Conservation (phyloP, 257 asterid species). For the Gentiana straminea region DNA sequence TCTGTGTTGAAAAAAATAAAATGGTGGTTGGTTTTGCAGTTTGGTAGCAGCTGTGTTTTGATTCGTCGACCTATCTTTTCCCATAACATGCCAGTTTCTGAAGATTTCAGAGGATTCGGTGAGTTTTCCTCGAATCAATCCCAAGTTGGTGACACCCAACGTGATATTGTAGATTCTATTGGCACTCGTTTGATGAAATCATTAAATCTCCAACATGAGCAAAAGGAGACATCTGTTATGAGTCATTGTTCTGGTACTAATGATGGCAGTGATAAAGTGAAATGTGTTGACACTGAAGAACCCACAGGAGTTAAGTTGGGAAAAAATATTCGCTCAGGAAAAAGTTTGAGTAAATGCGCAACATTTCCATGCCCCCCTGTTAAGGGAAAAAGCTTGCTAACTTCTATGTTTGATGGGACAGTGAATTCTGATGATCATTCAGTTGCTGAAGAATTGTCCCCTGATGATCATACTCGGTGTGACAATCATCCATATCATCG, state of each 20-base stretch:
- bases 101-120: constrained; percentile 27
- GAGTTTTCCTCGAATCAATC: constrained; percentile 31
- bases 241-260: constrained; percentile 17
- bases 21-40: constrained; percentile 5
- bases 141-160: constrained; percentile 15
- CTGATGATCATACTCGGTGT: constrained; percentile 20
- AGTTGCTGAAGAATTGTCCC: constrained; percentile 15
- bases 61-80: constrained; percentile 50
- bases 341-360: constrained; percentile 36
- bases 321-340: constrained; percentile 20
- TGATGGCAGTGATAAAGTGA: constrained; percentile 11
- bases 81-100: constrained; percentile 28
- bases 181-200: constrained; percentile 29
- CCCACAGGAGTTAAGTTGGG: constrained; percentile 6
- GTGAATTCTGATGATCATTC: constrained; percentile 17
- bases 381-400: constrained; percentile 13
- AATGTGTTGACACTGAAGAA: constrained; percentile 23
- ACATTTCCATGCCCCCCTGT: constrained; percentile 33
- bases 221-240: constrained; percentile 16
- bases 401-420: constrained; percentile 14
- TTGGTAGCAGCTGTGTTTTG: constrained; percentile 20
- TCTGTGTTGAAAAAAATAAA: background rate
- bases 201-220: constrained; percentile 26
- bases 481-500: constrained; percentile 20
- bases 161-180: constrained; percentile 41